Conservation (phyloP, 768 basidiomycete species). For the Podaxis pistillaris region DNA sequence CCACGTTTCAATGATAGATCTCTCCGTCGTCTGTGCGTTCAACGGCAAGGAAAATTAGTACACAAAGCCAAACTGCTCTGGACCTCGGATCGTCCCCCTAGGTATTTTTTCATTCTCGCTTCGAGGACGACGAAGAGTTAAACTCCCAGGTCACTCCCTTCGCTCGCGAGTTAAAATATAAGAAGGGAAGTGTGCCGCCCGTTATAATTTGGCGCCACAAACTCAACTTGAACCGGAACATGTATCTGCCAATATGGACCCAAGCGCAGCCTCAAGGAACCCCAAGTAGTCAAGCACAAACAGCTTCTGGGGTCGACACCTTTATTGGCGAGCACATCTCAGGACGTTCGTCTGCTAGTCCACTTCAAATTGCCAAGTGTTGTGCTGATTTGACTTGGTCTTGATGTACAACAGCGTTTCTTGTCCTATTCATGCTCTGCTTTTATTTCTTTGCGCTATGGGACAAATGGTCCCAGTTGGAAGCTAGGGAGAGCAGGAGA, state of each 20-base stretch:
- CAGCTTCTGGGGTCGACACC: not conserved
- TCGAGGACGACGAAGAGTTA: not conserved
- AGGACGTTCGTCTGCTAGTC: not conserved
- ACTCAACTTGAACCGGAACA: not conserved
- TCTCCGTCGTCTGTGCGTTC: no score
- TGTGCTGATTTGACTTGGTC: not conserved
- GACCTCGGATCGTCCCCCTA: not conserved
- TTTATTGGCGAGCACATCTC: not conserved
- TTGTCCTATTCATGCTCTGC: constrained; percentile 28
- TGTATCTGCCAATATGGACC: not conserved
- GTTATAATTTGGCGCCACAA: not conserved
- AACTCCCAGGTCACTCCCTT: not conserved
- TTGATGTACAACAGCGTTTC: constrained; percentile 14
- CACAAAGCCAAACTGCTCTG: not conserved
- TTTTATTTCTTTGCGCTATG: constrained; percentile 37
- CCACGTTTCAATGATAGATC: not conserved
- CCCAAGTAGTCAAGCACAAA: not conserved
- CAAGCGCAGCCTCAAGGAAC: not conserved
- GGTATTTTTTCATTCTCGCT: not conserved
- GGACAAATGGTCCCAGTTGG: constrained; percentile 35
- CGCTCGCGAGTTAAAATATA: not conserved
- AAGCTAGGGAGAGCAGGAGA: constrained; percentile 4
- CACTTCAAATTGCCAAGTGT: not conserved
- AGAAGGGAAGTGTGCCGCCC: not conserved
- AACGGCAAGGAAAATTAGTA: no score